A percentile compares a stretch with the other conserved stretches of the same genome.
Evolutionary conservation across 441 rosid species (phyloP).

Genomic region (Gossypium davidsonii): DNA sequence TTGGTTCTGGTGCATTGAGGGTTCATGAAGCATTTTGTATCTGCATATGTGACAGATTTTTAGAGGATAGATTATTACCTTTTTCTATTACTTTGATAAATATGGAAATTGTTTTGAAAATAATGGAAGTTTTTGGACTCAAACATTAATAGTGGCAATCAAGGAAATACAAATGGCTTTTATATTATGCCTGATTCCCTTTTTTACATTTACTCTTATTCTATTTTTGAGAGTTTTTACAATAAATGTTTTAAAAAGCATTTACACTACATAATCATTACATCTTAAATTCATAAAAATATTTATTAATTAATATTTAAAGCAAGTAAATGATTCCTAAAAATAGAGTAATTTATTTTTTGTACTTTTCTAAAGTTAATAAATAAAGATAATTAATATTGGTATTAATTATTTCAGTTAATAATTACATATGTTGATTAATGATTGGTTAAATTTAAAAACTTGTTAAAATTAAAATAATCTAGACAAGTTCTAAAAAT

Average conservation of each 20-base stretch:
- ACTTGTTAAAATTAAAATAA: too few relatives aligned
- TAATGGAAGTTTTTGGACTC: slow-evolving; percentile 8
- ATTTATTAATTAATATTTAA: too few relatives aligned
- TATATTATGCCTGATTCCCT: not conserved
- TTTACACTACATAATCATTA: too few relatives aligned
- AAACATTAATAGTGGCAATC: not conserved
- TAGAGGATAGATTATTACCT: not conserved
- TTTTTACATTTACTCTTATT: not conserved
- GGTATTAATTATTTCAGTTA: too few relatives aligned
- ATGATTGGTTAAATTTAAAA: too few relatives aligned
- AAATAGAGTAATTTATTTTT: too few relatives aligned
- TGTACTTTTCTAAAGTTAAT: too few relatives aligned
- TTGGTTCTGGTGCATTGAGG: not conserved
- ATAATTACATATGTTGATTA: too few relatives aligned
- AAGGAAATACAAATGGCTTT: not conserved
- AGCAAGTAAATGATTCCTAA: too few relatives aligned
- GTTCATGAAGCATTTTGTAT: not conserved
- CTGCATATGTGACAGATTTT: not conserved
- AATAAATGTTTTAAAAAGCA: not conserved
- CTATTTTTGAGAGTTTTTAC: not conserved
- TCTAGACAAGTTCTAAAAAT: too few relatives aligned
- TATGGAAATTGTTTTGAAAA: slow-evolving; percentile 2
- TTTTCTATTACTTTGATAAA: not conserved
- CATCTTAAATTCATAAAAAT: too few relatives aligned
- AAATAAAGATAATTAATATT: too few relatives aligned